A percentile compares a stretch with the other conserved stretches of the same genome.
phyloP scores from a whole-genome alignment of 352 stramenopile genomes.

The Globisporangium irregulare region DNA sequence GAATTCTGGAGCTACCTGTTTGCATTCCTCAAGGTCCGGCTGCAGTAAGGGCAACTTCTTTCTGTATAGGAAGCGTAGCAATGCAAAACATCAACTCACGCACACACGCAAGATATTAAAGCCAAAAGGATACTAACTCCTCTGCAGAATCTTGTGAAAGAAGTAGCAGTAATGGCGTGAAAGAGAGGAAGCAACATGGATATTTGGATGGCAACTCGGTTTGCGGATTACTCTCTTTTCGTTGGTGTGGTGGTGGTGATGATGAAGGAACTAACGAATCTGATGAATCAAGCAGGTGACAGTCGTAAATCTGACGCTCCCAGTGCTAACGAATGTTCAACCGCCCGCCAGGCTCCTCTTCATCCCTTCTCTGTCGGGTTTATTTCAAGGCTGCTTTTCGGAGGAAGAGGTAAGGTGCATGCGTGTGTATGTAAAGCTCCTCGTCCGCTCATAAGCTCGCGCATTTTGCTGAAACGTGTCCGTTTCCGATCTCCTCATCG shows the following conservation, averaged over 20 bases:
- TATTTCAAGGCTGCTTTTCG: not conserved
- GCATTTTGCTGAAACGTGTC: slow-evolving; percentile 2
- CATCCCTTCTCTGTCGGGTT: not conserved
- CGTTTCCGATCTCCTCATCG: slow-evolving; percentile 6
- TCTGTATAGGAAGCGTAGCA: not conserved
- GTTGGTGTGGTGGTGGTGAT: not conserved
- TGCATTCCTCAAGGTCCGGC: slow-evolving; percentile 77
- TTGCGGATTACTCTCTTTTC: not conserved
- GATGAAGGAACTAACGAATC: not conserved
- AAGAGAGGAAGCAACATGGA: slow-evolving; percentile 4
- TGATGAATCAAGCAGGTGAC: not conserved
- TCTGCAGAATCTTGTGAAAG: not conserved
- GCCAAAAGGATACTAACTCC: not conserved
- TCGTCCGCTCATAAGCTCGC: not conserved
- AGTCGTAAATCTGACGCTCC: not conserved
- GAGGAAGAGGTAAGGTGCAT: not conserved
- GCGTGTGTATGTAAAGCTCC: slow-evolving; percentile 2
- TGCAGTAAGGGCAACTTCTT: slow-evolving; percentile 47
- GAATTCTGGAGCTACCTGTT: slow-evolving; percentile 92
- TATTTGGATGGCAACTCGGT: not conserved
- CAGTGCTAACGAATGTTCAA: not conserved
- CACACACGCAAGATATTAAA: not conserved
- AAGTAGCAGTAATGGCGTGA: slow-evolving; percentile 1
- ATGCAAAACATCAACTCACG: not conserved
- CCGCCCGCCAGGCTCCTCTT: too few species aligned